Conservation (phyloP, 768 basidiomycete genomes). For the Leccinum imitatum region DNA sequence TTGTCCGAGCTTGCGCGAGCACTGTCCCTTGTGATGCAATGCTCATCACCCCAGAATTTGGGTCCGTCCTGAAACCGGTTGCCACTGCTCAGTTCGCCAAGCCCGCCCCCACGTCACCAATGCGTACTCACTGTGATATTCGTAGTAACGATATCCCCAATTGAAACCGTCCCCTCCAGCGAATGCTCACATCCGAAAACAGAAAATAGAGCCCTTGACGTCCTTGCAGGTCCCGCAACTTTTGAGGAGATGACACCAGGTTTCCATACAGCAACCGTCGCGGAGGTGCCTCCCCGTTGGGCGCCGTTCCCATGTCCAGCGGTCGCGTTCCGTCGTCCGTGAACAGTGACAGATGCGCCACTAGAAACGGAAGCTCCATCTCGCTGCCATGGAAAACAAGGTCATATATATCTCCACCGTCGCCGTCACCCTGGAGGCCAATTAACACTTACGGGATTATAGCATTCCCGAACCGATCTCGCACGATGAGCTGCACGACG, state of each 20-base stretch:
- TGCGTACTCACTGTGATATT: constrained; percentile 64
- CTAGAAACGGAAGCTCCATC: constrained; percentile 82
- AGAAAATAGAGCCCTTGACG: constrained; percentile 83
- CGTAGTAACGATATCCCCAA: constrained; percentile 72
- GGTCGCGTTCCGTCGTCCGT: constrained; percentile 63
- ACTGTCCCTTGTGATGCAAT: constrained; percentile 59
- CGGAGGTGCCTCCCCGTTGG: constrained; percentile 41
- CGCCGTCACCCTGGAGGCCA: constrained; percentile 16
- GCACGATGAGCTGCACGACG: constrained; percentile 75
- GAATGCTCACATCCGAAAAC: constrained; percentile 88
- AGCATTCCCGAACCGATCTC: constrained; percentile 67
- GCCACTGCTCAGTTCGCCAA: constrained; percentile 15
- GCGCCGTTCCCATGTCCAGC: constrained; percentile 63
- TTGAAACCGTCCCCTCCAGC: constrained; percentile 73
- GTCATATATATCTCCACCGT: constrained; percentile 23
- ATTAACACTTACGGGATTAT: constrained; percentile 70
- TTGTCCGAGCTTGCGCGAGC: constrained; percentile 71
- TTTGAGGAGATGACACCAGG: constrained; percentile 78
- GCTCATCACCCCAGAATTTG: constrained; percentile 44
- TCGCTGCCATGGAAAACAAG: constrained; percentile 51
- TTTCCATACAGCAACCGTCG: constrained; percentile 79
- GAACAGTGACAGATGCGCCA: constrained; percentile 78
- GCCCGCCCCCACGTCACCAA: constrained; percentile 12
- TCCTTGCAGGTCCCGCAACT: constrained; percentile 78
- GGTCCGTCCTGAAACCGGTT: constrained; percentile 42